phyloP scores from a whole-genome alignment of 1,139 yeast genomes.

The Arxiozyma telluris region DNA sequence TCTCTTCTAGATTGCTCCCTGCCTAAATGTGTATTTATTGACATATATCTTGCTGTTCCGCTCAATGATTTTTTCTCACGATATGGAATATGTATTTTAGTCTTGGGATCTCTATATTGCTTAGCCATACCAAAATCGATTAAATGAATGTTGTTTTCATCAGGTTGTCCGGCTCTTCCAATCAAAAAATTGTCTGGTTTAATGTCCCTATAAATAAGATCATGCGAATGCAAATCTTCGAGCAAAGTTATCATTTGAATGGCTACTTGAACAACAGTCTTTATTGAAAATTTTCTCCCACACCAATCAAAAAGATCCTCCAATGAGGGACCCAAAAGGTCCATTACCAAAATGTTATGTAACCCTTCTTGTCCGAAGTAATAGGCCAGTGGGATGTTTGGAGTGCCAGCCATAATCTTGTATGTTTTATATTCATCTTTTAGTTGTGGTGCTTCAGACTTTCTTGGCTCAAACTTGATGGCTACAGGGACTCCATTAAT shows the following conservation, averaged over 20 bases:
- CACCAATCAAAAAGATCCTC: conserved; percentile 82
- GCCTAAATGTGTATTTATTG: conserved; percentile 92
- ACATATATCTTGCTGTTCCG: conserved; percentile 95
- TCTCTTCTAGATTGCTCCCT: conserved; percentile 95
- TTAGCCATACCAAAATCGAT: conserved; percentile 97
- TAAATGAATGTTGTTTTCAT: conserved; percentile 78
- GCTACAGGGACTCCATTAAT: conserved; percentile 71
- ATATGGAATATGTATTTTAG: conserved; percentile 92
- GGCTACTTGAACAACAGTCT: conserved; percentile 67
- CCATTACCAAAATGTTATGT: conserved; percentile 65
- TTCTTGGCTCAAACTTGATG: conserved; percentile 73
- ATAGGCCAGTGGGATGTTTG: conserved; percentile 66
- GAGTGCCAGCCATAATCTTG: conserved; percentile 51
- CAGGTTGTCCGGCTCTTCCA: conserved; percentile 74
- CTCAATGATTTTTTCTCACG: conserved; percentile 93
- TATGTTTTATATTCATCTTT: conserved; percentile 72
- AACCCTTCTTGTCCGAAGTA: conserved; percentile 76
- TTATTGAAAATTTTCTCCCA: conserved; percentile 55
- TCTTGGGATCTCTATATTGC: conserved; percentile 89
- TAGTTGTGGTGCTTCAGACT: conserved; percentile 72
- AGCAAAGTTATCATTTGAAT: conserved; percentile 65
- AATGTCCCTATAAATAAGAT: conserved; percentile 65
- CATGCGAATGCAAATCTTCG: conserved; percentile 58
- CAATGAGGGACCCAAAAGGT: conserved; percentile 64
- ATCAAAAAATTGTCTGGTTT: conserved; percentile 94